Evolutionary conservation across 164 flowering plant species (phyloP), one percentile per base, ranked within the genome.

Genomic region (Magnolia sinica): DNA sequence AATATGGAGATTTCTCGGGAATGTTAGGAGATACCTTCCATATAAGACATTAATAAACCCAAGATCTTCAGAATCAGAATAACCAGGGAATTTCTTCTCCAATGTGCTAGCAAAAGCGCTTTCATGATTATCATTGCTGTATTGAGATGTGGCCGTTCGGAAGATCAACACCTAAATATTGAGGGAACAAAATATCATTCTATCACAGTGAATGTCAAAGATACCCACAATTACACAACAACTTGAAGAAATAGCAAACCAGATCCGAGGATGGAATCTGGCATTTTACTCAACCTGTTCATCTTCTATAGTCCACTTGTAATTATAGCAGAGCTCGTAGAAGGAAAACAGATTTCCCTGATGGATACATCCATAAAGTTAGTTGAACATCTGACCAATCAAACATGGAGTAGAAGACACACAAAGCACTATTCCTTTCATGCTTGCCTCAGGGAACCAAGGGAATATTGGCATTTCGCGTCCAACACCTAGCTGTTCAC

Each of bases 281-380:
- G 23, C 9, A 59, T 29, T 67, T 22, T 19, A 2, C 66, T 70
- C 59, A 71, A 92, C 98, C 91, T 90, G 83, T 74, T 89, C 92
- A 88, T 93, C 89, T 74, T 90, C 93, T 75, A 90, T 66, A 24
- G 78, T 87, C 99, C 99, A 96, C 77, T 85, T 84, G 87, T 87
- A 93, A 82, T 84, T 76, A 77, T 81, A 87, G 86, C 99, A 96
- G n/a, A 92, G 91, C 85, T 91, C 94, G 79, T 90, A 96, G 78
- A 94, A 90, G 71, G 99, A 92, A 84, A 96, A 92, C 75, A 91
- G 82, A 84, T 90, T 82, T 9, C 97, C 99, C 96, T 93, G 87
- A 52, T n/a, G 22, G 58, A 73, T 51, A 71, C 27, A 77, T 20
- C 29, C 4, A 72, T 31, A 67, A 37, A 20, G 52, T 74, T 45